These are phyloP conservation scores for Lodderomyces orthopsilosis DNA, from an alignment of 1,139 yeast genomes.

Conservation along the genomic window DNA sequence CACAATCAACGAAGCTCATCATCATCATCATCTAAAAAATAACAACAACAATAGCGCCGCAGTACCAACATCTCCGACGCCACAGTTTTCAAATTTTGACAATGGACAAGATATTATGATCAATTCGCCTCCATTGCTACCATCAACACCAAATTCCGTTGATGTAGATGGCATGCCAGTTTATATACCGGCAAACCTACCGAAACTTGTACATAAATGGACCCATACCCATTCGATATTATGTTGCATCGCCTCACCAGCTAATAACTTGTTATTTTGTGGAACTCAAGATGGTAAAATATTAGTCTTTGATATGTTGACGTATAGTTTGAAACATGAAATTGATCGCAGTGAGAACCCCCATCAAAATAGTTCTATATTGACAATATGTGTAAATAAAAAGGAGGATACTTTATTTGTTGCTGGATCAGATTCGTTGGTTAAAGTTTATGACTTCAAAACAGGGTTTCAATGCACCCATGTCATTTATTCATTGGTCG, in stretches of 20 bases:
- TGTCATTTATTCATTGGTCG: constrained; percentile 78
- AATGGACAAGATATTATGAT: constrained; percentile 9
- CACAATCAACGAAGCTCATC: neutral
- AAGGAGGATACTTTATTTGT: constrained; percentile 68
- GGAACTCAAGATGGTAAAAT: constrained; percentile 95
- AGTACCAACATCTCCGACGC: constrained; percentile 3
- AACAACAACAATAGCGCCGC: neutral
- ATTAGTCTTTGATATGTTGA: constrained; percentile 64
- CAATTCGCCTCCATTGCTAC: constrained; percentile 12
- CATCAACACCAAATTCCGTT: constrained; percentile 8
- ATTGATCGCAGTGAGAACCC: constrained; percentile 23
- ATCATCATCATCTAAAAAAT: neutral
- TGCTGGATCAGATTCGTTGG: constrained; percentile 87
- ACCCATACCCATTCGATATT: constrained; percentile 67
- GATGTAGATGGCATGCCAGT: constrained; percentile 8
- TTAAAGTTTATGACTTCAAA: constrained; percentile 74
- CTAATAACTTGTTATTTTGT: constrained; percentile 62
- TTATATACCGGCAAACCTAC: constrained; percentile 12
- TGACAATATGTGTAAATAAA: constrained; percentile 58
- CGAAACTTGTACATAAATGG: constrained; percentile 67
- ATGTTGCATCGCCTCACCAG: constrained; percentile 69
- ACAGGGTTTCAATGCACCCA: constrained; percentile 39
- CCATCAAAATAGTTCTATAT: constrained; percentile 72
- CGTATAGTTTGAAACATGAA: constrained; percentile 52
- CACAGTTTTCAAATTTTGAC: constrained; percentile 9